These are phyloP conservation scores for Garcia nutans DNA, from an alignment of 345 rosid species.

Conservation along the genomic window DNA sequence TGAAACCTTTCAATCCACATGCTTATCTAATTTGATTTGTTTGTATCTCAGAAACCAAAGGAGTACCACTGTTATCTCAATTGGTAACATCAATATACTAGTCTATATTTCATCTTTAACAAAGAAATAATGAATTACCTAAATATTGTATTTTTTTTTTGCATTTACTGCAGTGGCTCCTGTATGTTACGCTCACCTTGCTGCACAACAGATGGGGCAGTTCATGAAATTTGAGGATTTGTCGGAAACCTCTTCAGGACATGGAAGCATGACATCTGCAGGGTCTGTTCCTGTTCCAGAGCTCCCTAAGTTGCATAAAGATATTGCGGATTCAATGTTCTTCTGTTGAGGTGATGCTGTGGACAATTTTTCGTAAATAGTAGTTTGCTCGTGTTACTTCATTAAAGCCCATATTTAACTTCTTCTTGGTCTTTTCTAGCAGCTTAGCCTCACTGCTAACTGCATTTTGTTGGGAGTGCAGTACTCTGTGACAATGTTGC, in stretches of 20 bases:
- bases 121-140: neutral
- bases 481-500: neutral
- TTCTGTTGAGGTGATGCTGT: slow-evolving; percentile 58
- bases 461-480: neutral
- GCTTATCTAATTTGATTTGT: neutral
- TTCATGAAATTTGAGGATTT: slow-evolving; percentile 67
- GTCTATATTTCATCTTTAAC: neutral
- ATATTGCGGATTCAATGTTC: slow-evolving; percentile 65
- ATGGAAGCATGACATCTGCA: slow-evolving; percentile 25
- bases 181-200: slow-evolving; percentile 82
- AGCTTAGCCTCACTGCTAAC: neutral
- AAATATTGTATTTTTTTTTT: neutral
- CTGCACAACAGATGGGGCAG: slow-evolving; percentile 73
- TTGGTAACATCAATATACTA: slow-evolving; percentile 43
- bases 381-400: neutral
- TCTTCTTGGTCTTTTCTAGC: too few species aligned
- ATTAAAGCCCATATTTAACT: too few species aligned
- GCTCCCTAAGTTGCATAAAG: slow-evolving; percentile 63
- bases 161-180: slow-evolving; percentile 69
- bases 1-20: neutral
- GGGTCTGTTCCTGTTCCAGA: slow-evolving; percentile 44
- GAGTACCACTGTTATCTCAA: slow-evolving; percentile 75
- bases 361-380: neutral
- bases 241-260: slow-evolving; percentile 50
- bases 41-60: slow-evolving; percentile 62